phyloP scores from a whole-genome alignment of 208 protist genomes.

The Crithidia mellificae region DNA sequence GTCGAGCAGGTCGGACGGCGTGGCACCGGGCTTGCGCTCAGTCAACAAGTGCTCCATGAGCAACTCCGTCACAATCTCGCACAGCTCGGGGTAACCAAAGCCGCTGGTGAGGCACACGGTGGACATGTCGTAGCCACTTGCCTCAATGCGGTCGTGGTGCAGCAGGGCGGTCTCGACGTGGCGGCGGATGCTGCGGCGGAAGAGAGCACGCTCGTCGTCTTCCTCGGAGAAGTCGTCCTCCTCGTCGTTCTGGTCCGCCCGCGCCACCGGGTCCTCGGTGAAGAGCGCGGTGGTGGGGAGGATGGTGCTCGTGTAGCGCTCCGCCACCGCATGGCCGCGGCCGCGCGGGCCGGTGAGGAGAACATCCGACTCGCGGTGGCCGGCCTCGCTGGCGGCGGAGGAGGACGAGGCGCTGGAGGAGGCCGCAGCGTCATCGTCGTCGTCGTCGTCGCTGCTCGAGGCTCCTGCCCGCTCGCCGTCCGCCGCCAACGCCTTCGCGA shows the following conservation, averaged over 20 bases:
- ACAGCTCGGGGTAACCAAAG: conserved; percentile 62
- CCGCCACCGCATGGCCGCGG: conserved; percentile 31
- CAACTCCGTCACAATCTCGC: conserved; percentile 72
- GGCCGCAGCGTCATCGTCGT: background rate
- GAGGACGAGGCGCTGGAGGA: conserved; percentile 6
- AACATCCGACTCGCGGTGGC: conserved; percentile 16
- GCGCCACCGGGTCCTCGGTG: conserved; percentile 53
- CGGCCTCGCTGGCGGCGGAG: conserved; percentile 19
- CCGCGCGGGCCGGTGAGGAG: conserved; percentile 46
- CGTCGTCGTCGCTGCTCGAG: background rate
- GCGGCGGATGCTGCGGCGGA: conserved; percentile 38
- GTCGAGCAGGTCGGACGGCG: conserved; percentile 28
- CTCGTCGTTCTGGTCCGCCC: conserved; percentile 25
- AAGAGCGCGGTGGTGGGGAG: conserved; percentile 63
- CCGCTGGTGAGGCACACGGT: conserved; percentile 48
- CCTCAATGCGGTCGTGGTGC: conserved; percentile 52
- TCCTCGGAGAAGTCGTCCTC: conserved; percentile 41
- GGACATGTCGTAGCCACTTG: conserved; percentile 65
- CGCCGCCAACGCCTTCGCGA: background rate
- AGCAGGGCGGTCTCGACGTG: conserved; percentile 49
- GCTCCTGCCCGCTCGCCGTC: conserved; percentile 1
- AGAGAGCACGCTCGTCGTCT: conserved; percentile 45
- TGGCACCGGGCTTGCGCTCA: conserved; percentile 26
- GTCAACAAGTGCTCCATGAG: conserved; percentile 60
- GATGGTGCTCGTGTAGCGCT: conserved; percentile 39